Evolutionary conservation across 495 filamentous ascomycete genomes (phyloP).

Genomic region (Aspergillus haitiensis): DNA sequence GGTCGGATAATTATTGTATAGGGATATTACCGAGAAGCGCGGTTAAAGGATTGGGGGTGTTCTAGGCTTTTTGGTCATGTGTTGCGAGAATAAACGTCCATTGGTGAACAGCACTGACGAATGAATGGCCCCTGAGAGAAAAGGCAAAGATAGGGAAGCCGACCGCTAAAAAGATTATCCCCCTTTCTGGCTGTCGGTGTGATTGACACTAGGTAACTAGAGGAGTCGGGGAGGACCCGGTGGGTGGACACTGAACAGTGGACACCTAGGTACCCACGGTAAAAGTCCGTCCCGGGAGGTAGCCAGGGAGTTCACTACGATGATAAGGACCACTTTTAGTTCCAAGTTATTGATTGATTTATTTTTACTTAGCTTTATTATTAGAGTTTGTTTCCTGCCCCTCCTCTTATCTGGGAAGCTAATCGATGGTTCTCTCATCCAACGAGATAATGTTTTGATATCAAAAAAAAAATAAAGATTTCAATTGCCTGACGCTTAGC

Average conservation of each 20-base stretch:
- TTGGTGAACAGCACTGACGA: background rate
- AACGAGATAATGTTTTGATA: background rate
- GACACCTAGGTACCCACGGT: conserved; percentile 1
- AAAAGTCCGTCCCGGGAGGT: conserved; percentile 9
- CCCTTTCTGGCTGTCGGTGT: conserved; percentile 21
- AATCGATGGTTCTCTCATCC: background rate
- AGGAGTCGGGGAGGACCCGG: background rate
- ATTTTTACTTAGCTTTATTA: background rate
- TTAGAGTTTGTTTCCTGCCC: background rate
- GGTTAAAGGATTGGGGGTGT: background rate
- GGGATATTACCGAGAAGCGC: background rate
- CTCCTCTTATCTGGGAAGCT: background rate
- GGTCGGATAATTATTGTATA: background rate
- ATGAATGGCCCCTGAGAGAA: background rate
- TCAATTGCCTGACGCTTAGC: conserved; percentile 4
- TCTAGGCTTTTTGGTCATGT: background rate
- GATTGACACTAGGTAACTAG: background rate
- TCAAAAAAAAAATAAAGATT: background rate
- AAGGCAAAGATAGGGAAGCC: background rate
- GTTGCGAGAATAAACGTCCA: background rate
- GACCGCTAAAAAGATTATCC: conserved; percentile 19
- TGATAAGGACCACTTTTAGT: conserved; percentile 4
- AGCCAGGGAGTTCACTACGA: background rate
- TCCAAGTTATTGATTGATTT: background rate
- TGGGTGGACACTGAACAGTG: conserved; percentile 5